Percentiles rank a stretch among this genome's conserved stretches.
Conservation (phyloP, 805 yeast genomes). For the Naumovozyma baii region DNA sequence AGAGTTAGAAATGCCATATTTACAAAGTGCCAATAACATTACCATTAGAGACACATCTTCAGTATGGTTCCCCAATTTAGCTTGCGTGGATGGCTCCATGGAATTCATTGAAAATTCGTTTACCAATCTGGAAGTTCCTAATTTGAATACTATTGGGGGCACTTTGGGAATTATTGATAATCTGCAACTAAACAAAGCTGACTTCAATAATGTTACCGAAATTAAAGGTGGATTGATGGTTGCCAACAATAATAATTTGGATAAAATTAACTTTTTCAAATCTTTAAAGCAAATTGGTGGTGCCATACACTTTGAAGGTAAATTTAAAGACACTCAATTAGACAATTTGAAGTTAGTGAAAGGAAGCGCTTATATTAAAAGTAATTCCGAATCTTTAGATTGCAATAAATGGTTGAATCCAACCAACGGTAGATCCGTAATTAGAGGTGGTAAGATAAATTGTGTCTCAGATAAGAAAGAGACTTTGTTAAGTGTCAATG, state of each 20-base stretch:
- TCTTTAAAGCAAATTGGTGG: constrained; percentile 60
- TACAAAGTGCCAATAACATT: constrained; percentile 47
- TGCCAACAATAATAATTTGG: constrained; percentile 46
- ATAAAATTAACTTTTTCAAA: constrained; percentile 49
- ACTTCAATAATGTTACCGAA: constrained; percentile 45
- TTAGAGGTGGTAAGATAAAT: constrained; percentile 69
- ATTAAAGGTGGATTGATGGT: constrained; percentile 74
- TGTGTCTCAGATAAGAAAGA: constrained; percentile 42
- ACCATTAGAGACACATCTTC: constrained; percentile 54
- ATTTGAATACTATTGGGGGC: constrained; percentile 52
- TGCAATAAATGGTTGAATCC: constrained; percentile 55
- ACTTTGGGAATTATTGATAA: constrained; percentile 60
- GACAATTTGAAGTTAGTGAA: constrained; percentile 54
- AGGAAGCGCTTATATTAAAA: constrained; percentile 59
- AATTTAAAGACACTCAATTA: constrained; percentile 45
- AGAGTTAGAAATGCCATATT: constrained; percentile 42
- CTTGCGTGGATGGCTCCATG: constrained; percentile 45
- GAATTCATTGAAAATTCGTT: constrained; percentile 58
- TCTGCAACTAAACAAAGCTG: constrained; percentile 36
- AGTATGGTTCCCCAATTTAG: constrained; percentile 41
- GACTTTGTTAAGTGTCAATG: constrained; percentile 37
- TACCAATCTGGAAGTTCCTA: constrained; percentile 42
- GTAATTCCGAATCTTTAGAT: constrained; percentile 44
- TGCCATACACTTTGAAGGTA: constrained; percentile 63
- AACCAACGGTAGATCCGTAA: constrained; percentile 40